Evolutionary conservation across 208 protist species (phyloP).

Genomic region (Trypanosoma lewisi): DNA sequence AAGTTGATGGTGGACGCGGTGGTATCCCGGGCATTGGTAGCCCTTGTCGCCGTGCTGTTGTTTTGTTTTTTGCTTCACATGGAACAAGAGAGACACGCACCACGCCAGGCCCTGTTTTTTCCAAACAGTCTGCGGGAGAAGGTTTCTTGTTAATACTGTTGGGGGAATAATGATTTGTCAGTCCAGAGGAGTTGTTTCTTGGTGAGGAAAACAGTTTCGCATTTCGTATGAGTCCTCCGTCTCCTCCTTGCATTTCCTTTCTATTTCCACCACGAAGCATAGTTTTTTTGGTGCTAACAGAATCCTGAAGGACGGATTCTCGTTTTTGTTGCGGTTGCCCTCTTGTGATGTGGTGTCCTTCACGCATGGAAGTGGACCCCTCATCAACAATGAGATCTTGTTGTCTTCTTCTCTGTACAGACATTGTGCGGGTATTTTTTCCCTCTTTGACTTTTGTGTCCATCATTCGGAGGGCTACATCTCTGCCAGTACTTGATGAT

Average conservation of each 20-base stretch:
- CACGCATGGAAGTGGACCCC: not conserved
- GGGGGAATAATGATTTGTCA: not conserved
- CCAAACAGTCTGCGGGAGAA: not conserved
- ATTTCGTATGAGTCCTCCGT: constrained; percentile 8
- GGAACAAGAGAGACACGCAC: constrained; percentile 24
- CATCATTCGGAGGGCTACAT: not conserved
- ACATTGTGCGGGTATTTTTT: not conserved
- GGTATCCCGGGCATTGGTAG: constrained; percentile 8
- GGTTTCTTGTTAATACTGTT: not conserved
- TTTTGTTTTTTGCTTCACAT: too few relatives aligned
- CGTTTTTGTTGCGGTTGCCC: not conserved
- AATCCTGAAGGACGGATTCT: not conserved
- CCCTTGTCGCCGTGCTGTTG: not conserved
- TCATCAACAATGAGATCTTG: not conserved
- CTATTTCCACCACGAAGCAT: not conserved
- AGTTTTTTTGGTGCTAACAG: not conserved
- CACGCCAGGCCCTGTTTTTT: not conserved
- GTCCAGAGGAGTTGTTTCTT: not conserved
- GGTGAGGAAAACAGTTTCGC: not conserved
- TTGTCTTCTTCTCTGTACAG: not conserved
- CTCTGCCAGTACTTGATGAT: not conserved
- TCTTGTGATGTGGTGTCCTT: not conserved
- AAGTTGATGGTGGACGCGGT: constrained; percentile 13
- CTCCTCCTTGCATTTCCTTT: not conserved
- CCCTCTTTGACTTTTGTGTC: not conserved